Evolutionary conservation across 1,139 yeast species (phyloP), one percentile per base, ranked within the genome.

Genomic region (Meyerozyma athensensis): DNA sequence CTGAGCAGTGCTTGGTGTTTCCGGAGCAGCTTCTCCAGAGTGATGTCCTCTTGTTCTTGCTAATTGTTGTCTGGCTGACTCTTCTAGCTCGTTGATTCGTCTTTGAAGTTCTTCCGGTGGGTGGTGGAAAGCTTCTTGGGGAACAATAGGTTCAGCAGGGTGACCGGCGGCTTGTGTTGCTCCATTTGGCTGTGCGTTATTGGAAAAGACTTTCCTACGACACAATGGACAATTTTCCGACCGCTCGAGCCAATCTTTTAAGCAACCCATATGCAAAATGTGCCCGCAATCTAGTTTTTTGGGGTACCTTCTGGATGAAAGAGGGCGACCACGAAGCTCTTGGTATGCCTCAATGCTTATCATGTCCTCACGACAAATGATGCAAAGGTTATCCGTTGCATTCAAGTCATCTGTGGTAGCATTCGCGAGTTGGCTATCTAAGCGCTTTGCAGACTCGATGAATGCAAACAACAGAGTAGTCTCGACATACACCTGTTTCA

Each of bases 161-260:
- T 7, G 4, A 17, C n/a, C 5, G 32, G 10, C 18, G 21, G 19
- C 32, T 3, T 18, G 10, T 19, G 16, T 12, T 10, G 19, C 18
- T 10, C 14, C 16, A 19, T 7, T 19, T 4, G 24, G 7, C 5
- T 9, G 4, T 10, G 9, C 8, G 22, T 7, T 31, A 4, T 17
- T 14, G 7, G 22, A 16, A 6, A 68, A 67, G 1, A 89, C 96
- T n/a, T 82, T 77, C 14, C 82, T 68, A 47, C 97, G 72, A 59
- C 97, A 92, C 40, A 90, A 79, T 1, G 99, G 98, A 63, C 99
- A 92, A 20, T 79, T 77, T 49, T 84, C 94, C 0, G 96, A 86
- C 46, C 96, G 72, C 53, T 86, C 96, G 48, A 92, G 68, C 99
- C 99, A 92, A 49, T 86, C 85, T 53, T 86, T 85, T 45, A 92